Conservation (phyloP, 2,329 filamentous ascomycete species). For the Furcasterigmium furcatum region DNA sequence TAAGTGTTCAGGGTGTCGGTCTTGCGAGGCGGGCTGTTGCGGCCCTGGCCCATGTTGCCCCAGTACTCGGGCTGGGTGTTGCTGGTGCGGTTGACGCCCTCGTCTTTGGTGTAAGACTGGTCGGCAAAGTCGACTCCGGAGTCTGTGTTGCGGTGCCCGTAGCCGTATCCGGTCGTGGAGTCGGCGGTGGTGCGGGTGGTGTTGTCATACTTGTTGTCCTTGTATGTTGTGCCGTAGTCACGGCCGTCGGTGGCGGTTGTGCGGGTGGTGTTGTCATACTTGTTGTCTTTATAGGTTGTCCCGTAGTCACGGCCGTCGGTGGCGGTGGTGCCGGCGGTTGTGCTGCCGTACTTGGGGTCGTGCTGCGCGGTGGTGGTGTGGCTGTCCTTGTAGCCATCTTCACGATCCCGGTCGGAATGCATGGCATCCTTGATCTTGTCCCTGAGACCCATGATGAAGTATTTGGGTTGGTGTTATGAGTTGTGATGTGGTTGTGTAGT, state of each 20-base stretch:
- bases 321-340: neutral
- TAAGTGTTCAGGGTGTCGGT: neutral
- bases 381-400: neutral
- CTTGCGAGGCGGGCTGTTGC: neutral
- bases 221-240: neutral
- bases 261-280: constrained; percentile 4
- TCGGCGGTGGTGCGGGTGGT: neutral
- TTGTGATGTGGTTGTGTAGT: neutral
- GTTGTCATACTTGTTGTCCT: constrained; percentile 6
- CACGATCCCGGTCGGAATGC: constrained; percentile 5
- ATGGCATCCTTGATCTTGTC: constrained; percentile 14
- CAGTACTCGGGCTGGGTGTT: constrained; percentile 5
- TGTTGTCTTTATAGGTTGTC: constrained; percentile 1
- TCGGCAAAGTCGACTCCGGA: neutral
- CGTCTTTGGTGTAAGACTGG: neutral
- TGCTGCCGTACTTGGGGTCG: neutral
- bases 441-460: constrained; percentile 11
- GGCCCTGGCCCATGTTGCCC: constrained; percentile 7
- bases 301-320: neutral
- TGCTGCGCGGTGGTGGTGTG: neutral
- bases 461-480: neutral
- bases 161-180: neutral
- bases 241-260: neutral
- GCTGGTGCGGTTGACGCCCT: neutral
- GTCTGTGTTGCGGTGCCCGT: constrained; percentile 3